Evolutionary conservation across 345 rosid genomes (phyloP).

Genomic region (Cardamine chenopodiifolia): DNA sequence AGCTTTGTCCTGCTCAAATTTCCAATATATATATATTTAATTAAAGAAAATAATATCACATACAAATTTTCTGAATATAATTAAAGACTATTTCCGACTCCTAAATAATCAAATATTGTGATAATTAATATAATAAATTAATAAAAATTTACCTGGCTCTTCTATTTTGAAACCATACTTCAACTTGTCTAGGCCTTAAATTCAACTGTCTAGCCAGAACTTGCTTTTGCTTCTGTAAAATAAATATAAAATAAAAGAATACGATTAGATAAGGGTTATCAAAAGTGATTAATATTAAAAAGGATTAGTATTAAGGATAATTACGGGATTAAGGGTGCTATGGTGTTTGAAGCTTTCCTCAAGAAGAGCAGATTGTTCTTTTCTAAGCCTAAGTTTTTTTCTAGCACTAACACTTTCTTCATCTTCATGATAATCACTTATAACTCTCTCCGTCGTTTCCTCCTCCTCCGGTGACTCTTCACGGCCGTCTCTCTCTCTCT

Average conservation of each 20-base stretch:
- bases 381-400: constrained; percentile 92
- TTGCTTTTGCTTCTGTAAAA: constrained; percentile 80
- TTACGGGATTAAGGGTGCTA: constrained; percentile 94
- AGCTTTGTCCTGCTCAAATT: constrained; percentile 74
- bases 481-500: constrained; percentile 69
- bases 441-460: constrained; percentile 36
- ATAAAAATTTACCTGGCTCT: constrained; percentile 78
- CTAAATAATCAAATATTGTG: neutral
- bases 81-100: neutral
- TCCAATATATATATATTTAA: neutral
- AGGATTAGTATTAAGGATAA: constrained; percentile 1
- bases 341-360: constrained; percentile 97
- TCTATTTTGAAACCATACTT: constrained; percentile 99
- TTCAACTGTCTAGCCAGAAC: constrained; percentile 85
- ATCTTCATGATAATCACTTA: constrained; percentile 51
- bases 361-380: constrained; percentile 86
- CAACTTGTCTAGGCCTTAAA: constrained; percentile 93
- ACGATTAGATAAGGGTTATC: neutral
- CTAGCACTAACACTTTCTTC: constrained; percentile 65
- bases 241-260: neutral
- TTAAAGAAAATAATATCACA: neutral
- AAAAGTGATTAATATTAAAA: constrained; percentile 21
- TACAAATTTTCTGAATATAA: neutral
- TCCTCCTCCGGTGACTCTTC: constrained; percentile 53
- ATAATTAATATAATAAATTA: constrained; percentile 1